Conservation (phyloP, 2,329 filamentous ascomycete species). For the Calonectria pauciramosa region DNA sequence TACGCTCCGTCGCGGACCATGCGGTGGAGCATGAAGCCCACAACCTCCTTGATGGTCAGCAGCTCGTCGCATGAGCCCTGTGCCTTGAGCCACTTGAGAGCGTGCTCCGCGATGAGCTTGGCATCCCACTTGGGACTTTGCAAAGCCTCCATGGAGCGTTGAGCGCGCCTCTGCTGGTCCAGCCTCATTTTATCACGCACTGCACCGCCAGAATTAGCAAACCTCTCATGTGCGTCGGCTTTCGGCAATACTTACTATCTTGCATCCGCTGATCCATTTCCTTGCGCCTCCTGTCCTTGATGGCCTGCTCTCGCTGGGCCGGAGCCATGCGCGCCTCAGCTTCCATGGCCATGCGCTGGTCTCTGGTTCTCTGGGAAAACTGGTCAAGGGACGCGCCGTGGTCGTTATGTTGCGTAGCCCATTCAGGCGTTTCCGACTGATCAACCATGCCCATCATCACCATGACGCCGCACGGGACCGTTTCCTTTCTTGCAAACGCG, state of each 20-base stretch:
- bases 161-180: constrained; percentile 59
- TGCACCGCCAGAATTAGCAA: constrained; percentile 37
- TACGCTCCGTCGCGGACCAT: constrained; percentile 66
- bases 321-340: constrained; percentile 61
- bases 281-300: constrained; percentile 55
- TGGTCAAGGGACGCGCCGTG: constrained; percentile 48
- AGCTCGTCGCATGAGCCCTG: constrained; percentile 43
- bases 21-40: constrained; percentile 62
- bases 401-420: constrained; percentile 61
- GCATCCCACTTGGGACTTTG: constrained; percentile 68
- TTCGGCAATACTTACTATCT: constrained; percentile 55
- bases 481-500: constrained; percentile 63
- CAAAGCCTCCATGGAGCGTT: constrained; percentile 63
- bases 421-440: constrained; percentile 67
- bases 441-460: constrained; percentile 67
- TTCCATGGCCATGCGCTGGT: constrained; percentile 57
- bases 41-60: constrained; percentile 54
- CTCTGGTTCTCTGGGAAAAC: constrained; percentile 53
- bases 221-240: not conserved
- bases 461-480: constrained; percentile 71
- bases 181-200: constrained; percentile 58
- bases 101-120: constrained; percentile 60
- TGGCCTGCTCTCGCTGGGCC: constrained; percentile 57
- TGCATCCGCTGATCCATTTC: constrained; percentile 61
- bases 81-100: constrained; percentile 59